Evolutionary conservation across 192 early-diverging fungal species (phyloP).

Genomic region (Coemansia sp.): DNA sequence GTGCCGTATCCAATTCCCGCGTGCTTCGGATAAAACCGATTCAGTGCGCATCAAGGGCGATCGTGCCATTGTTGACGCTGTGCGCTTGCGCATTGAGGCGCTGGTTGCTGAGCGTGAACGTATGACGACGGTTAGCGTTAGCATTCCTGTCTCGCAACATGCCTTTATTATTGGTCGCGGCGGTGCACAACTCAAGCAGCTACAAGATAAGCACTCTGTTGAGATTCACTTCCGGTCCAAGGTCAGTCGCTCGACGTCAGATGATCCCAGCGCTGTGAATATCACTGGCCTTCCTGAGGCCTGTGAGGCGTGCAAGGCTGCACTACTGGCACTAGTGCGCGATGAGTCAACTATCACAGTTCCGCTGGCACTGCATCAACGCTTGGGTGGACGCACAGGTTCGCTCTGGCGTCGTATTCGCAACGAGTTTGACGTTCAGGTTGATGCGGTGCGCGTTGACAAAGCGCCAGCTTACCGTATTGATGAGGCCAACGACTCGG

Average conservation of each 20-base stretch:
- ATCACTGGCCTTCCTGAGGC: conserved; percentile 62
- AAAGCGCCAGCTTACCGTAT: conserved; percentile 50
- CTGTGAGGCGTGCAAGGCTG: conserved; percentile 54
- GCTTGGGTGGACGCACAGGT: conserved; percentile 56
- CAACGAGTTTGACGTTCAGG: conserved; percentile 62
- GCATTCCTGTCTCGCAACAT: conserved; percentile 74
- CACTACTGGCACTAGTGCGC: conserved; percentile 55
- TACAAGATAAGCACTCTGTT: conserved; percentile 67
- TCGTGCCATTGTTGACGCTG: conserved; percentile 54
- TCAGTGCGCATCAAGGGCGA: conserved; percentile 63
- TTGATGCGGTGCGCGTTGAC: conserved; percentile 50
- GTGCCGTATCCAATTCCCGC: conserved; percentile 66
- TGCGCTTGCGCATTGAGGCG: conserved; percentile 53
- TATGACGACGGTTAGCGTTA: conserved; percentile 58
- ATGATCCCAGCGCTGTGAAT: conserved; percentile 43
- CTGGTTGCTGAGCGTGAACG: conserved; percentile 59
- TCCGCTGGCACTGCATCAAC: conserved; percentile 60
- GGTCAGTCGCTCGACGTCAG: not conserved
- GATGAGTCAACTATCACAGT: conserved; percentile 55
- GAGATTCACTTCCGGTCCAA: conserved; percentile 60
- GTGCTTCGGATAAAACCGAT: conserved; percentile 51
- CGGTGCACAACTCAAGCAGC: conserved; percentile 67
- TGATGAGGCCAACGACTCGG: conserved; percentile 35
- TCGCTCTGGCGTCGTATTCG: conserved; percentile 59
- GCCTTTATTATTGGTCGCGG: conserved; percentile 78